Evolutionary conservation across 1,284 basidiomycete species (phyloP).

Genomic region (Moesziomyces sp.): DNA sequence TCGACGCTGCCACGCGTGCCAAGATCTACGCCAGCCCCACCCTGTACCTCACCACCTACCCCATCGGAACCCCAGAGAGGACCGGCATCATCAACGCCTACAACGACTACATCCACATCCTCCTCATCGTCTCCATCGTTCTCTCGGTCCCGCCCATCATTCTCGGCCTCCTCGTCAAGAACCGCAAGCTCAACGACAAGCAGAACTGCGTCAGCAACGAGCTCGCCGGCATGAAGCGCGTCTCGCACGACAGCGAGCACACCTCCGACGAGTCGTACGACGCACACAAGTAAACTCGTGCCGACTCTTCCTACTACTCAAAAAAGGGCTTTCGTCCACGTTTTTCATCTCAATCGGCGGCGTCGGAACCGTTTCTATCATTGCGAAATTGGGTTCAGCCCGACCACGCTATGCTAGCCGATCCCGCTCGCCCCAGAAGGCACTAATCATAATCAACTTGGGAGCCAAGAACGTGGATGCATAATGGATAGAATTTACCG

Average conservation of each 20-base stretch:
- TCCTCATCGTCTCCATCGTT: conserved; percentile 57
- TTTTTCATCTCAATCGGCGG: not conserved
- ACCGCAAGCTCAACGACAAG: conserved; percentile 57
- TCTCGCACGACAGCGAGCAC: conserved; percentile 24
- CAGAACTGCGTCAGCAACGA: conserved; percentile 66
- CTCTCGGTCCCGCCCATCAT: conserved; percentile 58
- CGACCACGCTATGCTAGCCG: too few relatives aligned
- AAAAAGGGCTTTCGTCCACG: not conserved
- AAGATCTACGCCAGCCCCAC: conserved; percentile 32
- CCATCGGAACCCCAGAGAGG: conserved; percentile 48
- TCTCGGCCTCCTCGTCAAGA: conserved; percentile 46
- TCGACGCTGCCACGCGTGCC: conserved; percentile 24
- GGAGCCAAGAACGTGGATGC: too few relatives aligned
- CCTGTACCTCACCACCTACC: conserved; percentile 18
- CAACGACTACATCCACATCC: conserved; percentile 57
- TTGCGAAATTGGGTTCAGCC: too few relatives aligned
- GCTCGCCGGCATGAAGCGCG: conserved; percentile 52
- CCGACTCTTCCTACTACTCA: not conserved
- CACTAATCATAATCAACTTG: too few relatives aligned
- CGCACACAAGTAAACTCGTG: not conserved
- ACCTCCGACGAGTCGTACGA: conserved; percentile 1
- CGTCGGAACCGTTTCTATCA: not conserved
- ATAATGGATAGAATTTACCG: too few relatives aligned
- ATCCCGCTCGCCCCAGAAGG: too few relatives aligned
- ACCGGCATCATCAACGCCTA: conserved; percentile 56